Evolutionary conservation across 176 grass and related monocot genomes (phyloP).

Genomic region (Rhynchospora breviuscula): DNA sequence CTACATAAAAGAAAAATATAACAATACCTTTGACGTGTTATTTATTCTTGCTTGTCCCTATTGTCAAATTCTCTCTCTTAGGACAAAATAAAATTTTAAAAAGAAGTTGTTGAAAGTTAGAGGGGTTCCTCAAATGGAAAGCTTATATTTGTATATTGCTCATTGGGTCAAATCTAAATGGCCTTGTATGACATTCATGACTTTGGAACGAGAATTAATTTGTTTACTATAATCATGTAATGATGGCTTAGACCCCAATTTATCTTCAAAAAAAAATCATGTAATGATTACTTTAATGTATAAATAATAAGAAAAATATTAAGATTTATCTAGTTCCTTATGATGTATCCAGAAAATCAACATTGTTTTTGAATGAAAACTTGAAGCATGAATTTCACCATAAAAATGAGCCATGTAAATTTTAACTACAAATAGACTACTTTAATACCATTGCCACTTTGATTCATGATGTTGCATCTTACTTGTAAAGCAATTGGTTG

Average conservation of each 20-base stretch:
- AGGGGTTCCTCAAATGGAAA: constrained; percentile 9
- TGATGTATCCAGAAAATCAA: not conserved
- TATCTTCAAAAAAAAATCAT: too few relatives aligned
- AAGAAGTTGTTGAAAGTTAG: not conserved
- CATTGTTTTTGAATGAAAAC: not conserved
- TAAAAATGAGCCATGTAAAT: not conserved
- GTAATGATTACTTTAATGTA: constrained; percentile 9
- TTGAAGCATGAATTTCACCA: not conserved
- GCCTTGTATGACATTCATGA: not conserved
- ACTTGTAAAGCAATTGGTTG: not conserved
- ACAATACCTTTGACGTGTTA: not conserved
- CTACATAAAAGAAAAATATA: not conserved
- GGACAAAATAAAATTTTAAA: not conserved
- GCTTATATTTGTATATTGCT: not conserved
- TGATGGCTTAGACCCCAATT: too few relatives aligned
- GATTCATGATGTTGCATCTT: not conserved
- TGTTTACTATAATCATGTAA: constrained; percentile 2
- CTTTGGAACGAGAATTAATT: not conserved
- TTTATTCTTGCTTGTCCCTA: not conserved
- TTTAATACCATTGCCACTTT: not conserved
- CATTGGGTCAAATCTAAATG: not conserved
- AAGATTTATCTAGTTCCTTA: not conserved
- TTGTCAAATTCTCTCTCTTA: not conserved
- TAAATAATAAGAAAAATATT: not conserved
- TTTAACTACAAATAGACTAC: not conserved